A percentile compares a stretch with the other conserved stretches of the same genome.
Conservation (phyloP, 768 basidiomycete species). For the Gelatoporia subvermispora region DNA sequence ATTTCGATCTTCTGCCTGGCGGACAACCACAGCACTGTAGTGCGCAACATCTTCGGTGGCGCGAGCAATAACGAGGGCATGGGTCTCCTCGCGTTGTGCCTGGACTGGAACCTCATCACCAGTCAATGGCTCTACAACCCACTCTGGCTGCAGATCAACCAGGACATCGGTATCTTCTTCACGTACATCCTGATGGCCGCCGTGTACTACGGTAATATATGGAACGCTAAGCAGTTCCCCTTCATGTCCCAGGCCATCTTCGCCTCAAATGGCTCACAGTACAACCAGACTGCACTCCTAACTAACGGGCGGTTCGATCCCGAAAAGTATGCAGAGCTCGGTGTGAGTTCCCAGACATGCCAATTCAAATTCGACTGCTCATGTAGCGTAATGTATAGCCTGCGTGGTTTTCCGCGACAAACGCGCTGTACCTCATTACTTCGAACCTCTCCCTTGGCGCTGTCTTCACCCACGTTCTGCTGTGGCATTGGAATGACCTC, state of each 20-base stretch:
- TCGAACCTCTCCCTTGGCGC: slow-evolving; percentile 31
- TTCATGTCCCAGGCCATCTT: slow-evolving; percentile 36
- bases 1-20: slow-evolving; percentile 34
- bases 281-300: slow-evolving; percentile 46
- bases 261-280: slow-evolving; percentile 19
- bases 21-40: slow-evolving; percentile 24
- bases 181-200: slow-evolving; percentile 26
- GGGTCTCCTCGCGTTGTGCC: slow-evolving; percentile 50
- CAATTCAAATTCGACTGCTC: not conserved
- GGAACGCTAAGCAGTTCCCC: slow-evolving; percentile 57
- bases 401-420: slow-evolving; percentile 32
- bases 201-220: slow-evolving; percentile 41
- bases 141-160: slow-evolving; percentile 21
- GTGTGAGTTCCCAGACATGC: slow-evolving; percentile 7
- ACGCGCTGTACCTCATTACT: slow-evolving; percentile 29
- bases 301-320: slow-evolving; percentile 30
- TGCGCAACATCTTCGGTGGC: slow-evolving; percentile 29
- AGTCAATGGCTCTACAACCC: slow-evolving; percentile 35
- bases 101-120: slow-evolving; percentile 61
- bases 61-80: slow-evolving; percentile 50
- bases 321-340: slow-evolving; percentile 21
- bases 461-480: slow-evolving; percentile 28
- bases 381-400: slow-evolving; percentile 10
- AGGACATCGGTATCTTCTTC: slow-evolving; percentile 25
- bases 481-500: slow-evolving; percentile 34